A percentile compares a stretch with the other conserved stretches of the same genome.
These are phyloP conservation scores for Setaria viridis DNA, from an alignment of 202 grass and related monocot species.

Conservation along the genomic window DNA sequence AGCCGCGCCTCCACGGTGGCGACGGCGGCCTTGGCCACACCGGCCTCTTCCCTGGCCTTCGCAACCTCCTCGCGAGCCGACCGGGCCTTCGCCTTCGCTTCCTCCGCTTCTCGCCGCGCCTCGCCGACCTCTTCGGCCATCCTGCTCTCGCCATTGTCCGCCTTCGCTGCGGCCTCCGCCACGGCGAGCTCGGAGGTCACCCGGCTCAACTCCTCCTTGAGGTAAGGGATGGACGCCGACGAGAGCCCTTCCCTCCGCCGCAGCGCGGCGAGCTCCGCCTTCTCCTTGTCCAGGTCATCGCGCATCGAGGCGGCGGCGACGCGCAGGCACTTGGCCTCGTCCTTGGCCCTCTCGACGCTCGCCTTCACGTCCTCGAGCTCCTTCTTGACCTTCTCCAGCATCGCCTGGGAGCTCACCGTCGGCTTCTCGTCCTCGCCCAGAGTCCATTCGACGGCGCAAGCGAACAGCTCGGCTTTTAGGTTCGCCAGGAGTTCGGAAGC, in stretches of 20 bases:
- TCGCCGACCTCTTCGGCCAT: constrained; percentile 37
- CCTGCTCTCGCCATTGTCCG: constrained; percentile 8
- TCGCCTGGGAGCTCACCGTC: constrained; percentile 5
- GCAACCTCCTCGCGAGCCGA: constrained; percentile 57
- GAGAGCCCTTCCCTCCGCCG: constrained; percentile 35
- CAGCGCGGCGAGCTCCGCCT: constrained; percentile 45
- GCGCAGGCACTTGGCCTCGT: constrained; percentile 54
- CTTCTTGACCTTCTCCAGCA: constrained; percentile 34
- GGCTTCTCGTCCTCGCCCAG: constrained; percentile 41
- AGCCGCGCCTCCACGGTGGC: constrained; percentile 56
- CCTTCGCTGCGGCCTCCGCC: constrained; percentile 47
- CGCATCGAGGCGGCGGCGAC: constrained; percentile 60
- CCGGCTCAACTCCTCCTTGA: constrained; percentile 66
- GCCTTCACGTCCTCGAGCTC: constrained; percentile 60
- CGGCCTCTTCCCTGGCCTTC: constrained; percentile 58
- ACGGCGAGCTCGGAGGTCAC: constrained; percentile 48
- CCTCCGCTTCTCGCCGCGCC: constrained; percentile 61
- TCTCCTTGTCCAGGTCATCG: constrained; percentile 52
- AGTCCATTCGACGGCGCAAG: constrained; percentile 35
- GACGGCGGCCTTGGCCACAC: constrained; percentile 52
- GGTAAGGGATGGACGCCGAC: constrained; percentile 54
- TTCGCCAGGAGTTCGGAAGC: constrained; percentile 52
- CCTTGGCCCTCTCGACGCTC: constrained; percentile 56
- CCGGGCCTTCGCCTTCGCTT: constrained; percentile 49
- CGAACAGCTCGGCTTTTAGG: constrained; percentile 59